These are phyloP conservation scores for Ceratobasidium sp. DNA, from an alignment of 1,284 basidiomycete species.

Conservation along the genomic window DNA sequence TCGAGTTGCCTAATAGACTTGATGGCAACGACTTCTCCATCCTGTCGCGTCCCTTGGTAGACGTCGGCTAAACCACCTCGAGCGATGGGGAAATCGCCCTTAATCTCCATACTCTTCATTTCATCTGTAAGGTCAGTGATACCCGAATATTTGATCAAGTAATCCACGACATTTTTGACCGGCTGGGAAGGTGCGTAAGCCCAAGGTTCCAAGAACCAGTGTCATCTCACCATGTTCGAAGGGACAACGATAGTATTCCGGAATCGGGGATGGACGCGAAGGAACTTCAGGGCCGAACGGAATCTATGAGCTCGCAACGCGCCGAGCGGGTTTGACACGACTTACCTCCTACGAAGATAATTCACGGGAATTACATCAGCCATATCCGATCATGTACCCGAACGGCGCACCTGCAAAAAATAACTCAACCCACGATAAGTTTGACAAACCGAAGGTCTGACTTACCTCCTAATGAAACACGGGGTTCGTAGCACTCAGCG, in stretches of 20 bases:
- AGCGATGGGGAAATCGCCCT: background rate
- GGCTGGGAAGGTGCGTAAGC: background rate
- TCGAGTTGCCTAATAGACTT: background rate
- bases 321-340: background rate
- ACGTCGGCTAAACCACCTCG: no score
- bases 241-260: background rate
- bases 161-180: background rate
- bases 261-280: background rate
- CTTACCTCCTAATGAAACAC: no score
- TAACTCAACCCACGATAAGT: no score
- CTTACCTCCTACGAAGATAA: background rate
- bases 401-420: no score
- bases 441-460: no score
- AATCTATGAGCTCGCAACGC: background rate
- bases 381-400: no score
- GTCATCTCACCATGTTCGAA: background rate
- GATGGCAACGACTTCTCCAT: background rate
- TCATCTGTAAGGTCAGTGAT: no score
- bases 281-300: background rate
- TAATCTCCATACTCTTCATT: background rate
- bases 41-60: no score
- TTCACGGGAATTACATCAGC: no score
- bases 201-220: background rate
- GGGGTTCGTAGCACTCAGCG: no score
- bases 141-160: no score